Evolutionary conservation across 257 asterid species (phyloP).

Genomic region (Verbascum thapsus): DNA sequence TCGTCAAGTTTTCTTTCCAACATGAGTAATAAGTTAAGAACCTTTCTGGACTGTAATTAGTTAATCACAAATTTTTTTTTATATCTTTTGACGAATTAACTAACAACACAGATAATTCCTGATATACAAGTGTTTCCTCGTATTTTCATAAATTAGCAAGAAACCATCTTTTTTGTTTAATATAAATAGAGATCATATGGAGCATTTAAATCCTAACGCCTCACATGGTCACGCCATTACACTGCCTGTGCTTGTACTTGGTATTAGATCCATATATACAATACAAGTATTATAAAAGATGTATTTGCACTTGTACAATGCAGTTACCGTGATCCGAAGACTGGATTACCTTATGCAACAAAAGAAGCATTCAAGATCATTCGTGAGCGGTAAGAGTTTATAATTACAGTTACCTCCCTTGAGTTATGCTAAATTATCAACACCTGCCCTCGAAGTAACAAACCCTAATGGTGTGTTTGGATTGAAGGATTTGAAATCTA

Average conservation of each 20-base stretch:
- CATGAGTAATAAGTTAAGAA: neutral
- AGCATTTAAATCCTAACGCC: slow-evolving; percentile 4
- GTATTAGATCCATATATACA: slow-evolving; percentile 3
- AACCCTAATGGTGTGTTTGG: too few species aligned
- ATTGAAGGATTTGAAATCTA: too few species aligned
- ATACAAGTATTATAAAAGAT: slow-evolving; percentile 1
- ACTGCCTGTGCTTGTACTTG: slow-evolving; percentile 1
- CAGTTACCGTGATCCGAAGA: slow-evolving; percentile 90
- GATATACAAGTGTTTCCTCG: neutral
- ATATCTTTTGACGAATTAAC: slow-evolving; percentile 9
- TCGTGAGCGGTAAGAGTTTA: slow-evolving; percentile 57
- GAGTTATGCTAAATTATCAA: too few species aligned
- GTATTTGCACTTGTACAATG: slow-evolving; percentile 22
- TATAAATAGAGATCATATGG: neutral
- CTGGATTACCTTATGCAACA: slow-evolving; percentile 87
- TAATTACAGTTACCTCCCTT: too few species aligned
- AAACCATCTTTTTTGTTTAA: neutral
- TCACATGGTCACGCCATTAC: neutral
- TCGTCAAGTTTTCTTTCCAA: neutral
- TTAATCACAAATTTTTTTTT: neutral
- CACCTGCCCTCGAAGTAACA: too few species aligned
- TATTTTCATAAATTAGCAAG: neutral
- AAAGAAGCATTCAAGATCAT: slow-evolving; percentile 92
- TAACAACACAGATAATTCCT: neutral
- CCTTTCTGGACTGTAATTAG: neutral